Conservation (phyloP, 139 green algal genomes). For the Tetraselmis striata region DNA sequence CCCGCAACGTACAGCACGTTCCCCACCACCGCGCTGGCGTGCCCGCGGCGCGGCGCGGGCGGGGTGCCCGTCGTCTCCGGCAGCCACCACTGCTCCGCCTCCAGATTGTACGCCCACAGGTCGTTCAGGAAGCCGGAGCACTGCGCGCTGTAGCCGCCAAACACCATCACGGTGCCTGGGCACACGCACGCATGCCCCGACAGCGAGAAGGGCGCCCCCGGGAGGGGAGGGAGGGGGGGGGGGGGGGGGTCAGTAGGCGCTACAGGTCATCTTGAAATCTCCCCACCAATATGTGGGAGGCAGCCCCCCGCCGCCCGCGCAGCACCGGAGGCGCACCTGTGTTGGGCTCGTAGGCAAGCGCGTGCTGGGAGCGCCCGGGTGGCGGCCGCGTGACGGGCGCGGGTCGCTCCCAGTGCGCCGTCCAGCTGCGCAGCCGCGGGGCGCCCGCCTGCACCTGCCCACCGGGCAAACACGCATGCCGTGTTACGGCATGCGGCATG, state of each 20-base stretch:
- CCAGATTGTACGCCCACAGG: slow-evolving; percentile 37
- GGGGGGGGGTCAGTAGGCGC: too few relatives aligned
- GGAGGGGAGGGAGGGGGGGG: too few relatives aligned
- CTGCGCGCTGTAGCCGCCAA: slow-evolving; percentile 33
- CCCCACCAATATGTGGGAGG: too few relatives aligned
- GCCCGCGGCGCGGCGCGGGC: slow-evolving; percentile 24
- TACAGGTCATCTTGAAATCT: too few relatives aligned
- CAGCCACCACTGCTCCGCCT: slow-evolving; percentile 39
- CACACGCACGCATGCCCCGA: not conserved
- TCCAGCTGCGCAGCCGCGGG: not conserved
- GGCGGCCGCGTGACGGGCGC: slow-evolving; percentile 3
- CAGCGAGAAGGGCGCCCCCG: too few relatives aligned
- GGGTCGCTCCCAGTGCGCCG: not conserved
- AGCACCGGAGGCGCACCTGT: too few relatives aligned
- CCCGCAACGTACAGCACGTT: slow-evolving; percentile 34
- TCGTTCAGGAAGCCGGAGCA: slow-evolving; percentile 21
- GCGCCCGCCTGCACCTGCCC: not conserved
- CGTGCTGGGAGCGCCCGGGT: slow-evolving; percentile 37
- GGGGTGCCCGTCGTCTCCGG: slow-evolving; percentile 19
- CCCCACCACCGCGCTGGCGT: slow-evolving; percentile 29
- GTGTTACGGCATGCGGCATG: too few relatives aligned
- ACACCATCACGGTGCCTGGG: slow-evolving; percentile 17
- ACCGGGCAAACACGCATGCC: too few relatives aligned
- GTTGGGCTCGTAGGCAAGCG: slow-evolving; percentile 7
- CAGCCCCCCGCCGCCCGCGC: slow-evolving; percentile 5